Evolutionary conservation across 2,329 filamentous ascomycete species (phyloP).

Genomic region (Aspergillus fumigatiaffinis): DNA sequence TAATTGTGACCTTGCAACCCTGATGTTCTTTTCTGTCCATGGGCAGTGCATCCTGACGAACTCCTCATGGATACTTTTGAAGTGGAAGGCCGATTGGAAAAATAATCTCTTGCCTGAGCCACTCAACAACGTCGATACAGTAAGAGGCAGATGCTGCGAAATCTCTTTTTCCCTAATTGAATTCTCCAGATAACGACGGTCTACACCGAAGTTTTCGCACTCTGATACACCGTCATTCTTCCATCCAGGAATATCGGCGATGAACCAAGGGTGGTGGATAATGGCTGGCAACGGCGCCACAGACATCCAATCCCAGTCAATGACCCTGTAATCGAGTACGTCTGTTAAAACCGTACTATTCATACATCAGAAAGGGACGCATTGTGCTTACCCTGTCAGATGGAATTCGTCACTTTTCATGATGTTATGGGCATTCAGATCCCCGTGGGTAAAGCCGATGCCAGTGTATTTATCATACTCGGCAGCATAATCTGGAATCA

Average conservation of each 20-base stretch:
- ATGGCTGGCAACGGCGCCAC: slow-evolving; percentile 12
- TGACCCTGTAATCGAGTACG: slow-evolving; percentile 3
- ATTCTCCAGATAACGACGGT: slow-evolving; percentile 8
- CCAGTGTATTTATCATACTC: slow-evolving; percentile 9
- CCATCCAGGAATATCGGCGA: slow-evolving; percentile 14
- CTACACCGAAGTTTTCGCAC: slow-evolving; percentile 8
- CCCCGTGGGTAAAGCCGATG: slow-evolving; percentile 14
- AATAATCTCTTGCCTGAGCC: slow-evolving; percentile 12
- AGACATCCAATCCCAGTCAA: slow-evolving; percentile 16
- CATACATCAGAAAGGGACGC: not conserved
- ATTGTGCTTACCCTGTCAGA: slow-evolving; percentile 10
- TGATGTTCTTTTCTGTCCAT: slow-evolving; percentile 10
- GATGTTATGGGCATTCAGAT: slow-evolving; percentile 13
- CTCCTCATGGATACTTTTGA: slow-evolving; percentile 8
- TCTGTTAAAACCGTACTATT: not conserved
- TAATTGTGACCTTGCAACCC: slow-evolving; percentile 9
- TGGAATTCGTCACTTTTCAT: slow-evolving; percentile 11
- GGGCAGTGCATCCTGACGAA: slow-evolving; percentile 13
- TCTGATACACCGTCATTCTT: slow-evolving; percentile 9
- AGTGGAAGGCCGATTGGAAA: slow-evolving; percentile 14
- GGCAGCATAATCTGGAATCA: slow-evolving; percentile 13
- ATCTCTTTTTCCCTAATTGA: slow-evolving; percentile 4
- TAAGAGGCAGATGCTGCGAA: slow-evolving; percentile 1
- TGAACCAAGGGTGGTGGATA: slow-evolving; percentile 15
- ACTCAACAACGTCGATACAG: slow-evolving; percentile 4